phyloP scores from a whole-genome alignment of 1,139 yeast genomes.

The Debaryomycetaceae sp. region DNA sequence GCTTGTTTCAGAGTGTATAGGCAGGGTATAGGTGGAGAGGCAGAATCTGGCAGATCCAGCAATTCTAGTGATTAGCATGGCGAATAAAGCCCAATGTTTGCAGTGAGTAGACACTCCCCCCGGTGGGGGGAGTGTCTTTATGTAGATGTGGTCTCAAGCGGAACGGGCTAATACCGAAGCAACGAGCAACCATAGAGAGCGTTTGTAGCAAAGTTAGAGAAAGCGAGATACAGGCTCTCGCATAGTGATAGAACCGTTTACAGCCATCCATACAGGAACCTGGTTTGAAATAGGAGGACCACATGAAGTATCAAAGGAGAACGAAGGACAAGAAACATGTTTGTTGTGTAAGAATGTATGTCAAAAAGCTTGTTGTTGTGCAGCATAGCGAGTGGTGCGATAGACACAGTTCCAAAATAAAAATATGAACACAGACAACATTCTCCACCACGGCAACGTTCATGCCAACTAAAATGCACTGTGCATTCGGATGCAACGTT shows the following conservation, averaged over 20 bases:
- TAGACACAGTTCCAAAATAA: too few species aligned
- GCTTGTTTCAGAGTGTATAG: not conserved
- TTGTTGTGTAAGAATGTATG: too few species aligned
- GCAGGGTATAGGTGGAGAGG: not conserved
- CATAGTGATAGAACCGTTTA: not conserved
- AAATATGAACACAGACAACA: too few species aligned
- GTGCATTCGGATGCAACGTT: not conserved
- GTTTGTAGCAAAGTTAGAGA: not conserved
- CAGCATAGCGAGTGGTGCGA: not conserved
- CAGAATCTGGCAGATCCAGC: too few species aligned
- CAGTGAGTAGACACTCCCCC: not conserved
- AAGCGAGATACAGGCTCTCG: not conserved
- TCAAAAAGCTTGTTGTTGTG: not conserved
- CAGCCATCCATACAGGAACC: not conserved
- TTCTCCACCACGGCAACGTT: not conserved
- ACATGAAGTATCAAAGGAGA: not conserved
- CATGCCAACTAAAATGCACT: not conserved
- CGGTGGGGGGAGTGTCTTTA: not conserved
- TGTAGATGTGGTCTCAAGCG: too few species aligned
- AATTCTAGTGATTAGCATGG: too few species aligned
- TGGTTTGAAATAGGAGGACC: not conserved
- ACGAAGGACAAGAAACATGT: too few species aligned
- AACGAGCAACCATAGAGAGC: too few species aligned
- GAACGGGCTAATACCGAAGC: too few species aligned
- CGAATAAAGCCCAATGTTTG: too few species aligned